Evolutionary conservation across 2,329 filamentous ascomycete species (phyloP).

Genomic region (Laburnicola sp.): DNA sequence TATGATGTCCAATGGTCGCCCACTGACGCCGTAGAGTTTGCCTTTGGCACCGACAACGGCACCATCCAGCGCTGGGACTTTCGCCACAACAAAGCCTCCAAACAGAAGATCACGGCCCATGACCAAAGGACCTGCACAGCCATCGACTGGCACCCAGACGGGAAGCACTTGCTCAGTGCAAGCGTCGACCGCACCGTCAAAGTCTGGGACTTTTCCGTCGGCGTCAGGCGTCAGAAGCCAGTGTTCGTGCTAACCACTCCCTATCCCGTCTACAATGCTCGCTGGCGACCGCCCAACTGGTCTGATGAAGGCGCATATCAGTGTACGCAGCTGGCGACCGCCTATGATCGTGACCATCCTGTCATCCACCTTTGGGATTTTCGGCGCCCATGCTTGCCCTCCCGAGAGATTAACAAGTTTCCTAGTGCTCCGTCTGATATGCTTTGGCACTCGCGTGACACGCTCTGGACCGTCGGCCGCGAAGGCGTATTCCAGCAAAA

Average conservation of each 20-base stretch:
- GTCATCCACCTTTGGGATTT: constrained; percentile 68
- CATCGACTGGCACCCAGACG: constrained; percentile 69
- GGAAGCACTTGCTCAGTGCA: constrained; percentile 65
- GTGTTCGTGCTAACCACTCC: constrained; percentile 62
- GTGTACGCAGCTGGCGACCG: constrained; percentile 64
- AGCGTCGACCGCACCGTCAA: constrained; percentile 64
- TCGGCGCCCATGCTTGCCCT: constrained; percentile 63
- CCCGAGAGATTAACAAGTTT: constrained; percentile 62
- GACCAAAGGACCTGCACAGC: constrained; percentile 61
- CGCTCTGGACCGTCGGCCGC: constrained; percentile 66
- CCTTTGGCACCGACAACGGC: constrained; percentile 66
- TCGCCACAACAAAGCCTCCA: constrained; percentile 58
- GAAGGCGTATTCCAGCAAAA: constrained; percentile 65
- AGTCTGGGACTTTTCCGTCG: constrained; percentile 65
- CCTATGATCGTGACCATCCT: constrained; percentile 64
- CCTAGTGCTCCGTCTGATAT: constrained; percentile 60
- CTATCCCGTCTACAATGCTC: constrained; percentile 63
- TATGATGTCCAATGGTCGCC: constrained; percentile 68
- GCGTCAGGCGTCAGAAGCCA: constrained; percentile 61
- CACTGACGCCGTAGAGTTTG: constrained; percentile 64
- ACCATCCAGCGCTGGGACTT: constrained; percentile 67
- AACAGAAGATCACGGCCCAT: constrained; percentile 65
- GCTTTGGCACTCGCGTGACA: constrained; percentile 66
- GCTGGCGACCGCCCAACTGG: constrained; percentile 65
- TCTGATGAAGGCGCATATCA: constrained; percentile 60